A percentile compares a stretch with the other conserved stretches of the same genome.
phyloP scores from a whole-genome alignment of 192 early-diverging fungal species.

The Phycomyces nitens region DNA sequence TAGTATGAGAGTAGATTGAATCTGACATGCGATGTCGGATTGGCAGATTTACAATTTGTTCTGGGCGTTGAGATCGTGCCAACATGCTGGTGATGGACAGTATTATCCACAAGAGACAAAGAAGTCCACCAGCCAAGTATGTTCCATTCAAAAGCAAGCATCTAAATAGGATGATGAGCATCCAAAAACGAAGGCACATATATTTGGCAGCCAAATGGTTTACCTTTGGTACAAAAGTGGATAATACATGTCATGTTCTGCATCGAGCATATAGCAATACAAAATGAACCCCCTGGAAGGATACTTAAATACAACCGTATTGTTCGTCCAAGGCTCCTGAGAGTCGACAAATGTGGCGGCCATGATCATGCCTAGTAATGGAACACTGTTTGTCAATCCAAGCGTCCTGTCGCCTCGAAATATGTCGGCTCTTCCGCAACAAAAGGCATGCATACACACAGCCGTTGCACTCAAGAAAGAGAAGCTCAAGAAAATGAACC shows the following conservation, averaged over 20 bases:
- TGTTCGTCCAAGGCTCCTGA: slow-evolving; percentile 16
- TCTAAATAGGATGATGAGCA: background rate
- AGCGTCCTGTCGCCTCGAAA: slow-evolving; percentile 12
- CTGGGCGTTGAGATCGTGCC: background rate
- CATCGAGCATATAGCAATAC: slow-evolving; percentile 4
- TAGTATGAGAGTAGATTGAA: background rate
- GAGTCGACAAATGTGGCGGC: background rate
- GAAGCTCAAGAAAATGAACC: slow-evolving; percentile 2
- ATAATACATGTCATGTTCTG: background rate
- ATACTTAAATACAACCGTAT: background rate
- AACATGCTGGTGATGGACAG: background rate
- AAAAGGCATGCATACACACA: slow-evolving; percentile 5
- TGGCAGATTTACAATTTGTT: background rate
- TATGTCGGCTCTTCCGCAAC: slow-evolving; percentile 9
- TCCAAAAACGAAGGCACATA: background rate
- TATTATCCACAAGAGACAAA: slow-evolving; percentile 1
- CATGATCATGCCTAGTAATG: background rate
- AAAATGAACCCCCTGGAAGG: slow-evolving; percentile 9
- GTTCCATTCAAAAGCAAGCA: slow-evolving; percentile 2
- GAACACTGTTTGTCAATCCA: background rate
- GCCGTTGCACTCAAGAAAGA: slow-evolving; percentile 1
- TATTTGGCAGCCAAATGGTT: background rate
- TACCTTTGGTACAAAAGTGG: slow-evolving; percentile 13
- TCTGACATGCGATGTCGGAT: background rate
- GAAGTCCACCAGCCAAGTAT: background rate